These are phyloP conservation scores for Pseudozyma thailandica DNA, from an alignment of 1,284 basidiomycete species.

Conservation along the genomic window DNA sequence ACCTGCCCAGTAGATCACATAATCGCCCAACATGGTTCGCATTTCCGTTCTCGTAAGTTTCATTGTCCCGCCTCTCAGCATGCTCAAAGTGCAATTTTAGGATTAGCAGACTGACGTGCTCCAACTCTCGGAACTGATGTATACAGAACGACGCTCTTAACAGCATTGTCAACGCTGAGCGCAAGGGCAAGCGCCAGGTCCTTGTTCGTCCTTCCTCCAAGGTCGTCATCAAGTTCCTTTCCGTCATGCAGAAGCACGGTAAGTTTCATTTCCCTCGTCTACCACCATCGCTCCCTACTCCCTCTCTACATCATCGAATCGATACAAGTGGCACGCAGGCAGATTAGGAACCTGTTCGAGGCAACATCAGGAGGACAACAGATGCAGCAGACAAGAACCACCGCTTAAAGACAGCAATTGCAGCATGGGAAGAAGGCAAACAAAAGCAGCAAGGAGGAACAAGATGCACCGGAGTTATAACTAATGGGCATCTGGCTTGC, in stretches of 20 bases:
- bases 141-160: conserved; percentile 67
- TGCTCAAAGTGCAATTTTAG: not conserved
- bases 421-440: not conserved
- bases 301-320: not conserved
- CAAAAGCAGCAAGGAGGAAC: not conserved
- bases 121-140: not conserved
- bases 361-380: not conserved
- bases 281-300: not conserved
- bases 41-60: conserved; percentile 66
- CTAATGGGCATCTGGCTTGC: conserved; percentile 63
- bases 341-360: too few species aligned
- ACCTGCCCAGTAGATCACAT: conserved; percentile 60
- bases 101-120: conserved; percentile 4
- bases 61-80: not conserved
- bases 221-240: conserved; percentile 68
- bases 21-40: conserved; percentile 65
- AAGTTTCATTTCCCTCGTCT: conserved; percentile 30
- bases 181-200: conserved; percentile 68
- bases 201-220: conserved; percentile 67
- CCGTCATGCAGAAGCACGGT: conserved; percentile 68
- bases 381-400: not conserved
- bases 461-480: conserved; percentile 62
- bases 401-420: not conserved
- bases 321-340: not conserved
- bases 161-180: conserved; percentile 68